phyloP scores from a whole-genome alignment of 768 basidiomycete genomes.

The Piloderma croceum region DNA sequence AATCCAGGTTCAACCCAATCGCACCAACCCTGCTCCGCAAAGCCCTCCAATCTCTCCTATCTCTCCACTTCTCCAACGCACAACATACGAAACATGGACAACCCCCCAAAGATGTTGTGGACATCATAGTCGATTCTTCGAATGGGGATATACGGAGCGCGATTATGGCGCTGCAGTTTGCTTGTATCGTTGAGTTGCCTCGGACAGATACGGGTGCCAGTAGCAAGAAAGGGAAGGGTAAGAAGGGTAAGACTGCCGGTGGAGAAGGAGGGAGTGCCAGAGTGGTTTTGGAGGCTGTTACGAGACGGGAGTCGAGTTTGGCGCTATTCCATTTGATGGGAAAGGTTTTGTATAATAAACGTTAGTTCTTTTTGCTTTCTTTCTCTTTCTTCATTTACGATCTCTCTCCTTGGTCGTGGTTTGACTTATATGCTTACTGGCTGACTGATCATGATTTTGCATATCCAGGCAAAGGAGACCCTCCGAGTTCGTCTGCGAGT shows the following conservation, averaged over 20 bases:
- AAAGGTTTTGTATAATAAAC: constrained; percentile 92
- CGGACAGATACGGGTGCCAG: constrained; percentile 2
- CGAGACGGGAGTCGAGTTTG: constrained; percentile 79
- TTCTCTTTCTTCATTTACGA: constrained; percentile 4
- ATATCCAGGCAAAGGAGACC: constrained; percentile 67
- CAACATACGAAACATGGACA: constrained; percentile 19
- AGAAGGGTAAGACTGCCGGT: constrained; percentile 19
- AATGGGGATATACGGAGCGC: constrained; percentile 93
- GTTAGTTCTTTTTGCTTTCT: constrained; percentile 37
- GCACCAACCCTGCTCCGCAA: constrained; percentile 80
- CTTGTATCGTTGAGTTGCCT: constrained; percentile 43
- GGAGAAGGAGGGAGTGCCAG: constrained; percentile 17
- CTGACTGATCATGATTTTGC: too few relatives aligned
- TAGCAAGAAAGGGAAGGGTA: constrained; percentile 10
- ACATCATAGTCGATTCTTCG: constrained; percentile 70
- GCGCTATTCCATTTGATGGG: constrained; percentile 90
- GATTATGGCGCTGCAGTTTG: constrained; percentile 89
- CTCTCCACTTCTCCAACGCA: constrained; percentile 39
- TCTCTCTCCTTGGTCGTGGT: background rate
- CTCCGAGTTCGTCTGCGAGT: constrained; percentile 46
- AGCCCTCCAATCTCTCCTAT: constrained; percentile 61
- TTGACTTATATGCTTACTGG: constrained; percentile 4
- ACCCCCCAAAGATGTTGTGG: constrained; percentile 63
- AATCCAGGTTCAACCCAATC: constrained; percentile 92
- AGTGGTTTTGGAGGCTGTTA: constrained; percentile 63